Evolutionary conservation across 768 basidiomycete species (phyloP).

Genomic region (Suillus tomentosus): DNA sequence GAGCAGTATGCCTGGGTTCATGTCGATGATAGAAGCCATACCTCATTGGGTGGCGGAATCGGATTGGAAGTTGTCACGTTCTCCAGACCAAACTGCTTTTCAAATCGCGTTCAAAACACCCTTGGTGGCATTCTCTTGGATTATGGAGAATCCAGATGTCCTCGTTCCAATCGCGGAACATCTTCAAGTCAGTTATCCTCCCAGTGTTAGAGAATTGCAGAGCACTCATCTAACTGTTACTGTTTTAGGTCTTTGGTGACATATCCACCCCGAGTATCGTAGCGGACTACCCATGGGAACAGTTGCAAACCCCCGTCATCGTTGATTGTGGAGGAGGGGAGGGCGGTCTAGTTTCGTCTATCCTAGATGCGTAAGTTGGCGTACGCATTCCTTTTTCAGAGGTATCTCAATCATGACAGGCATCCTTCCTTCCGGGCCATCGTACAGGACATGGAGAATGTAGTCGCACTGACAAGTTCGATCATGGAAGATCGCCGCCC

Average conservation of each 20-base stretch:
- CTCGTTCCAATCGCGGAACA: neutral
- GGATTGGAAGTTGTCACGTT: constrained; percentile 20
- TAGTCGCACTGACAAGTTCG: constrained; percentile 4
- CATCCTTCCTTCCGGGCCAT: constrained; percentile 28
- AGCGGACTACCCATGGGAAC: constrained; percentile 42
- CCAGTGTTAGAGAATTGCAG: neutral
- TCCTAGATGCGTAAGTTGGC: constrained; percentile 38
- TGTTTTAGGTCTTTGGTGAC: constrained; percentile 10
- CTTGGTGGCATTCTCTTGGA: constrained; percentile 12
- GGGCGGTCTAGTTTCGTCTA: constrained; percentile 41
- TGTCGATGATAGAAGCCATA: constrained; percentile 15
- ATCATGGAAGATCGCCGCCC: constrained; percentile 33
- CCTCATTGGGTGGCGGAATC: constrained; percentile 18
- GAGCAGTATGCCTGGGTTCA: constrained; percentile 19
- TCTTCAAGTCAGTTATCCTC: neutral
- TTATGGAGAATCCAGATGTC: constrained; percentile 14
- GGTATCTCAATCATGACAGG: neutral
- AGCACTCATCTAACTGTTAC: neutral
- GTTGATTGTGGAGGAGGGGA: constrained; percentile 45
- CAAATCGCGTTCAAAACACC: constrained; percentile 40
- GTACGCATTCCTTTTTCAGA: neutral
- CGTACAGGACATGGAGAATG: constrained; percentile 40
- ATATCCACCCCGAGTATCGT: constrained; percentile 37
- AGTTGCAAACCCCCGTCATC: constrained; percentile 37
- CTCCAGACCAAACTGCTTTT: constrained; percentile 35